Conservation (phyloP, 225 moss, liverwort and hornwort species). For the Climacium dendroides region DNA sequence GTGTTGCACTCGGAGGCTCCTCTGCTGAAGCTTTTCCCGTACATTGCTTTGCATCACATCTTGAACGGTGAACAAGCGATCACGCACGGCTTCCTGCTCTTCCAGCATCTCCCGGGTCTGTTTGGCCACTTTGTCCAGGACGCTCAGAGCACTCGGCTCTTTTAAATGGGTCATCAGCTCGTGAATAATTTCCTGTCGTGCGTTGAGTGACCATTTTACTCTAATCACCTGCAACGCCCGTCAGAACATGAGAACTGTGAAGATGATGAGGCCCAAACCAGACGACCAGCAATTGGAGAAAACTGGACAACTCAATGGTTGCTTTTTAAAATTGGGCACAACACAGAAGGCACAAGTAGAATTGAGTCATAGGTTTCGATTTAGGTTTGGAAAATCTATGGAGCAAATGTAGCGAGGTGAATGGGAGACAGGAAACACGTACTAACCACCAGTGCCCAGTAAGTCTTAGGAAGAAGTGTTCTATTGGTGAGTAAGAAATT, state of each 20-base stretch:
- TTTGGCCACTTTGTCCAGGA: slow-evolving; percentile 36
- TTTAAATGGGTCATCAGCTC: slow-evolving; percentile 64
- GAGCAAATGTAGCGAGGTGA: not conserved
- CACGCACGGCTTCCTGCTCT: slow-evolving; percentile 91
- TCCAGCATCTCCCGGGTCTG: slow-evolving; percentile 74
- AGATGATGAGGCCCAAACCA: not conserved
- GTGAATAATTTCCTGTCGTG: slow-evolving; percentile 81
- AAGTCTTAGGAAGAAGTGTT: not conserved
- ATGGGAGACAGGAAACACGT: not conserved
- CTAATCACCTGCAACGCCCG: slow-evolving; percentile 50
- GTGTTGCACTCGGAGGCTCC: slow-evolving; percentile 80
- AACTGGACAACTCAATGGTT: no score
- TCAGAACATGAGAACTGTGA: not conserved
- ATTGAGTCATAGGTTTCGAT: not conserved
- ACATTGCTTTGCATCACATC: slow-evolving; percentile 87
- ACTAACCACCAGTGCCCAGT: not conserved
- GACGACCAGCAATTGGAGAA: not conserved
- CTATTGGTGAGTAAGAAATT: not conserved
- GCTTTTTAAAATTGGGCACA: not conserved
- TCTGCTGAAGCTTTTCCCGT: slow-evolving; percentile 70
- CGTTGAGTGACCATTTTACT: slow-evolving; percentile 89
- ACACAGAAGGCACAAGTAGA: not conserved
- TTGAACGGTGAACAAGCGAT: slow-evolving; percentile 82
- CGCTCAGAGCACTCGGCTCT: not conserved
- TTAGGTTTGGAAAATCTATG: not conserved